Percentiles rank a stretch among this genome's conserved stretches.
Conservation (phyloP, 768 basidiomycete genomes). For the Suillus fuscotomentosus region DNA sequence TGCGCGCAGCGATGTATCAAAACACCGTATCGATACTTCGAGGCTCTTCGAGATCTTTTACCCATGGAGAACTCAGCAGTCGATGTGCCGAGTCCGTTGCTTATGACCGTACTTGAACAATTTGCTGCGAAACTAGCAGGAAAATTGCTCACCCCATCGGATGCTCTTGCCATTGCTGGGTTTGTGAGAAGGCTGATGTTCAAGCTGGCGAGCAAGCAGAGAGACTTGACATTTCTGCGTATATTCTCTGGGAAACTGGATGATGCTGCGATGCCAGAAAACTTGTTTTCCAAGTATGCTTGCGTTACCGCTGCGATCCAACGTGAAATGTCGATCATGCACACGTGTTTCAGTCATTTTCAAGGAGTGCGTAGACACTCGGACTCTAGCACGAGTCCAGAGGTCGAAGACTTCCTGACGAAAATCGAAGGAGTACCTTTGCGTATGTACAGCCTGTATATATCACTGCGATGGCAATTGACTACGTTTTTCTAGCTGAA, state of each 20-base stretch:
- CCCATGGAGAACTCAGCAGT: conserved; percentile 10
- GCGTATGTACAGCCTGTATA: conserved; percentile 38
- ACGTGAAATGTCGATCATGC: conserved; percentile 45
- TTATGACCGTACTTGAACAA: conserved; percentile 82
- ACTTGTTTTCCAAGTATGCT: conserved; percentile 34
- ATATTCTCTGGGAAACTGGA: conserved; percentile 37
- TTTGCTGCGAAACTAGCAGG: conserved; percentile 63
- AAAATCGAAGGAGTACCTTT: conserved; percentile 40
- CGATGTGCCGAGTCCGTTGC: conserved; percentile 54
- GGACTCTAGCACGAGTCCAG: conserved; percentile 17
- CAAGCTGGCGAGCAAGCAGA: conserved; percentile 54
- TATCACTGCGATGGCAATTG: neutral
- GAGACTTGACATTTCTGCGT: conserved; percentile 40
- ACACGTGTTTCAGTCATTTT: conserved; percentile 33
- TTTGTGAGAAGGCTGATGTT: conserved; percentile 67
- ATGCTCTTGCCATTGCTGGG: conserved; percentile 57
- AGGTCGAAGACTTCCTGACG: conserved; percentile 44
- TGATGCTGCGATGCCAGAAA: conserved; percentile 24
- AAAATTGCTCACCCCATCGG: conserved; percentile 53
- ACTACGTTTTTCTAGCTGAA: conserved; percentile 32
- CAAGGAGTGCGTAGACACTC: conserved; percentile 6
- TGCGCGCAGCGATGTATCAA: conserved; percentile 80
- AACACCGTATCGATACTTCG: conserved; percentile 84
- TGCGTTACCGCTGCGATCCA: conserved; percentile 39
- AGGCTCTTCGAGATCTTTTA: conserved; percentile 50